Evolutionary conservation across 1,284 basidiomycete species (phyloP), one percentile per base, ranked within the genome.

Genomic region (Cutaneotrichosporon sp.): DNA sequence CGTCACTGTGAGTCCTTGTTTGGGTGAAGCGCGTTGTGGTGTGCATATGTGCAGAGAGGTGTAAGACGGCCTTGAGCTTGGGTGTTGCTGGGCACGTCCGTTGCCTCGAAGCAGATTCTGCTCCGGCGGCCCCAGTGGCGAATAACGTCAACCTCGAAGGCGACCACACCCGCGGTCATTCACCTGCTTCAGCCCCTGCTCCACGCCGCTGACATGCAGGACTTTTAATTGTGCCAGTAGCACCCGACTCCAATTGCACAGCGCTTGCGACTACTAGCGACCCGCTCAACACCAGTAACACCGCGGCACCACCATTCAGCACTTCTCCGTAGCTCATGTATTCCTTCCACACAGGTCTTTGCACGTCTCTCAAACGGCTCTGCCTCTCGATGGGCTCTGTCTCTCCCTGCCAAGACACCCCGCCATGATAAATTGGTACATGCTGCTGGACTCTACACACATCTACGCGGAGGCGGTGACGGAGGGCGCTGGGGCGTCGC

Each of bases 1-100:
- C 38, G 74, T 75, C 34, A 76, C 75, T 9, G 75, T 75, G 60
- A 67, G 71, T 68, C 8, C n/a, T n/a, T n/a, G n/a, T n/a, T n/a
- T n/a, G n/a, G n/a, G n/a, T n/a, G n/a, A n/a, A n/a, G n/a, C n/a
- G n/a, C n/a, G n/a, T n/a, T n/a, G n/a, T n/a, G n/a, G n/a, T n/a
- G n/a, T n/a, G n/a, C n/a, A n/a, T n/a, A n/a, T n/a, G n/a, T n/a
- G n/a, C n/a, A n/a, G n/a, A n/a, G n/a, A n/a, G n/a, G n/a, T n/a
- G n/a, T n/a, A n/a, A n/a, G n/a, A n/a, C n/a, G n/a, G n/a, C n/a
- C n/a, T n/a, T n/a, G n/a, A n/a, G n/a, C n/a, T n/a, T n/a, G n/a
- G n/a, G n/a, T n/a, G n/a, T n/a, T n/a, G n/a, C n/a, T n/a, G n/a
- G n/a, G n/a, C n/a, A n/a, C n/a, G n/a, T n/a, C n/a, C n/a, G n/a